Conservation (phyloP, 768 basidiomycete species). For the Rhodotorula graminis region DNA sequence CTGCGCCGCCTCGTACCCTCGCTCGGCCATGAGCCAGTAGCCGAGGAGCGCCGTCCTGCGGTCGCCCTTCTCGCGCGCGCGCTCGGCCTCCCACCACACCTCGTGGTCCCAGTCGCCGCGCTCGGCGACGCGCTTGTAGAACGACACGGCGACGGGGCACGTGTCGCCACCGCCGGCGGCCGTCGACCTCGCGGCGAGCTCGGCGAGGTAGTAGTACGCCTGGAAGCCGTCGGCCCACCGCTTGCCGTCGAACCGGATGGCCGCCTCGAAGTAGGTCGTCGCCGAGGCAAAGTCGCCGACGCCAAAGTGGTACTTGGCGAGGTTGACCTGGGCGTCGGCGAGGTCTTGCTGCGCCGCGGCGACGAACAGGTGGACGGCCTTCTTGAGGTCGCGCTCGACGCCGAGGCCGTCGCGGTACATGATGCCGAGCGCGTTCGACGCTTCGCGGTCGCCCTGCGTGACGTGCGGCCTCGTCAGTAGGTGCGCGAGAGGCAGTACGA, state of each 20-base stretch:
- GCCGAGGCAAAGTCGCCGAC: conserved; percentile 66
- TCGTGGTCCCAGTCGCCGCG: conserved; percentile 76
- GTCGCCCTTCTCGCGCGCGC: conserved; percentile 61
- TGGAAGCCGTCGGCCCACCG: conserved; percentile 70
- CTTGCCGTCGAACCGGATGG: conserved; percentile 63
- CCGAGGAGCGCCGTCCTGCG: conserved; percentile 79
- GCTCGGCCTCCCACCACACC: conserved; percentile 64
- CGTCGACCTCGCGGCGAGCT: conserved; percentile 61
- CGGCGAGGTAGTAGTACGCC: conserved; percentile 86
- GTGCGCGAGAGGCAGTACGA: too few relatives aligned
- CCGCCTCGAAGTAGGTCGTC: conserved; percentile 71
- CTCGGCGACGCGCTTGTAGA: conserved; percentile 87
- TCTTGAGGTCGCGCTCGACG: conserved; percentile 60
- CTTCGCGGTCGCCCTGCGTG: conserved; percentile 71
- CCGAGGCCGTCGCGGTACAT: conserved; percentile 85
- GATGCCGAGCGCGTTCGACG: conserved; percentile 82
- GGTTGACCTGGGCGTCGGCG: conserved; percentile 84
- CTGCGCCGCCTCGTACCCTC: conserved; percentile 86
- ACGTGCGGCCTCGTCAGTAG: too few relatives aligned
- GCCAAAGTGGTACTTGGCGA: conserved; percentile 61
- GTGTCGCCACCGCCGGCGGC: conserved; percentile 48
- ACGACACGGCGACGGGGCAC: conserved; percentile 84
- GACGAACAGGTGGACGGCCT: conserved; percentile 64
- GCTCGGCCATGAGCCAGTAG: conserved; percentile 93
- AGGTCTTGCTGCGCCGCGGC: conserved; percentile 80